Evolutionary conservation across 1,139 yeast species (phyloP).

Genomic region (Blastobotrys proliferans): DNA sequence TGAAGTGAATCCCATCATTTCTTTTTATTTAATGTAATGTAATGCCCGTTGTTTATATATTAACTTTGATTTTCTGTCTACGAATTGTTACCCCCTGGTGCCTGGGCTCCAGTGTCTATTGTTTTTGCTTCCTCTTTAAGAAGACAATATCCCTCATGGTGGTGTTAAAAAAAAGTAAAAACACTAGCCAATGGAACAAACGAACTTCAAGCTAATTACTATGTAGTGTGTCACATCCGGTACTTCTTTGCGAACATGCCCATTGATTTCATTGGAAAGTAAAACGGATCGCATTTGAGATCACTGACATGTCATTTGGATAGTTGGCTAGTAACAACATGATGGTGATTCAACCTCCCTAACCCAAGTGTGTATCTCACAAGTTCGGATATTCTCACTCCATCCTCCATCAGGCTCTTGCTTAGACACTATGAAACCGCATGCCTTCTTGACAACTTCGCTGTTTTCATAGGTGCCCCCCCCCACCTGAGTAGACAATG

Average conservation of each 20-base stretch:
- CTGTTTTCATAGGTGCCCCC: conserved; percentile 62
- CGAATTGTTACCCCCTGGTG: too few relatives aligned
- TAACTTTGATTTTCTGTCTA: too few relatives aligned
- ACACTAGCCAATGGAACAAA: too few relatives aligned
- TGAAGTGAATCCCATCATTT: conserved; percentile 14
- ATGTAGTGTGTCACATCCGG: too few relatives aligned
- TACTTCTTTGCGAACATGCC: conserved; percentile 56
- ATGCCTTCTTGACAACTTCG: conserved; percentile 62
- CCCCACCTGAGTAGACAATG: conserved; percentile 65
- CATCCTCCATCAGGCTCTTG: conserved; percentile 90
- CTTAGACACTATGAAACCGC: conserved; percentile 73
- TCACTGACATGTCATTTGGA: conserved; percentile 64
- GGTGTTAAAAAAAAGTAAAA: too few relatives aligned
- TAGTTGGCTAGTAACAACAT: conserved; percentile 77
- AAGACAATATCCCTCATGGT: too few relatives aligned
- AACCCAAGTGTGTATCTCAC: conserved; percentile 80
- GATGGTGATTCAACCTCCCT: conserved; percentile 78
- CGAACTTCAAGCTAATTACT: too few relatives aligned
- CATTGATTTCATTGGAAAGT: conserved; percentile 88
- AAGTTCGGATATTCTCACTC: conserved; percentile 69
- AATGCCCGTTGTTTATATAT: too few relatives aligned
- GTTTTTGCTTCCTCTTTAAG: too few relatives aligned
- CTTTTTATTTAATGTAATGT: background rate
- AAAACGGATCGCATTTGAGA: too few relatives aligned
- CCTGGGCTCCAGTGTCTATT: too few relatives aligned